Percentiles rank a stretch among this genome's conserved stretches.
Conservation (phyloP, 768 basidiomycete species). For the Leucocoprinus birnbaumii region DNA sequence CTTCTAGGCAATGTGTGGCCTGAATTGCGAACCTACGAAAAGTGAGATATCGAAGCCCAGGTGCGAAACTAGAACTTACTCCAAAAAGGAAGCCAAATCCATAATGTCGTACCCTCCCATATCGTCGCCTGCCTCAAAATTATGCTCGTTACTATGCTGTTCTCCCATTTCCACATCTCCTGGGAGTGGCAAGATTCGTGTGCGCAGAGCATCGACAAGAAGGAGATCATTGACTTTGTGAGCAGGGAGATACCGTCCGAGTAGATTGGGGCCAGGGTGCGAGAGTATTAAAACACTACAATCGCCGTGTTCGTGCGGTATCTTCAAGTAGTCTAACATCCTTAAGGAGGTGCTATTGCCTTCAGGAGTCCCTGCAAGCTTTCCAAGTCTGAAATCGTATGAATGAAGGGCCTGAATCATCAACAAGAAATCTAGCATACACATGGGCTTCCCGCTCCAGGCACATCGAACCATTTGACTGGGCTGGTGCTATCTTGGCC, state of each 20-base stretch:
- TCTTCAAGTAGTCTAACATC: slow-evolving; percentile 63
- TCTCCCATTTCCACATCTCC: slow-evolving; percentile 50
- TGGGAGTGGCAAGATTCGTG: slow-evolving; percentile 38
- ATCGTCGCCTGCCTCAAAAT: slow-evolving; percentile 44
- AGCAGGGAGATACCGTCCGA: slow-evolving; percentile 69
- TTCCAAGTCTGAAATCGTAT: slow-evolving; percentile 40
- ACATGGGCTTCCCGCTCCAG: slow-evolving; percentile 73
- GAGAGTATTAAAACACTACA: slow-evolving; percentile 69
- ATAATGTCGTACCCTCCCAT: slow-evolving; percentile 66
- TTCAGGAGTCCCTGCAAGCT: slow-evolving; percentile 46
- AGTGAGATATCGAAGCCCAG: slow-evolving; percentile 1
- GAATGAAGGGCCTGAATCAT: neutral
- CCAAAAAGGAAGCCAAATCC: slow-evolving; percentile 75
- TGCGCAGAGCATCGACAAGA: slow-evolving; percentile 49
- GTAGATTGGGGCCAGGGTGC: slow-evolving; percentile 66
- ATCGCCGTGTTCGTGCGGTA: slow-evolving; percentile 63
- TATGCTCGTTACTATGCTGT: slow-evolving; percentile 27
- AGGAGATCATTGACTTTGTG: slow-evolving; percentile 66
- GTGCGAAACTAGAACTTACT: slow-evolving; percentile 37
- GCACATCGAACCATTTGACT: slow-evolving; percentile 70
- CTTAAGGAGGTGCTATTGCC: slow-evolving; percentile 51
- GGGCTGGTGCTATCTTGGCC: slow-evolving; percentile 72
- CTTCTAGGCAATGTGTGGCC: slow-evolving; percentile 68
- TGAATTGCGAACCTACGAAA: slow-evolving; percentile 65
- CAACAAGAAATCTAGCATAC: slow-evolving; percentile 32